These are phyloP conservation scores for Lactifluus pinguis DNA, from an alignment of 768 basidiomycete genomes.

Conservation along the genomic window DNA sequence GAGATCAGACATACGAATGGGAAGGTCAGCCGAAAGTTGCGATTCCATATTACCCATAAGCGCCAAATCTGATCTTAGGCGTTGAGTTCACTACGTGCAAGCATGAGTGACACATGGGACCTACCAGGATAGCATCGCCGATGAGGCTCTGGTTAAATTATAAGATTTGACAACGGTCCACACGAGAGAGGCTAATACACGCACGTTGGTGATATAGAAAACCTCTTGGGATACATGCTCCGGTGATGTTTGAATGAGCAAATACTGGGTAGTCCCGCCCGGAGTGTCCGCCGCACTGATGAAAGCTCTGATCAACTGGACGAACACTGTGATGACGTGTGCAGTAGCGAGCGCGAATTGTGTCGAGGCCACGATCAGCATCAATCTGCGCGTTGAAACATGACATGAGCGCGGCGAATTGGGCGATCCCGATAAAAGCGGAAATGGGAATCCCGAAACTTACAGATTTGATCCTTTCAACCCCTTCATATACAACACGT, in stretches of 20 bases:
- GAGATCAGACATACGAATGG: conserved; percentile 7
- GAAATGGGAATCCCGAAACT: neutral
- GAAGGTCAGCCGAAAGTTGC: neutral
- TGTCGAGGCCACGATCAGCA: neutral
- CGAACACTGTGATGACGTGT: conserved; percentile 3
- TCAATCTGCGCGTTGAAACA: neutral
- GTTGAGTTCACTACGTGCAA: neutral
- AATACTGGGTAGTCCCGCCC: neutral
- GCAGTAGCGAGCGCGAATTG: conserved; percentile 12
- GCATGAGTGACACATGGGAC: neutral
- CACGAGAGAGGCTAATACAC: neutral
- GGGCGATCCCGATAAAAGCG: neutral
- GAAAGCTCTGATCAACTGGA: conserved; percentile 4
- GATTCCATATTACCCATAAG: conserved; percentile 12
- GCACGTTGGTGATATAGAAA: conserved; percentile 10
- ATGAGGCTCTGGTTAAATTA: conserved; percentile 1
- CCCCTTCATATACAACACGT: neutral
- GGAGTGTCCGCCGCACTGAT: neutral
- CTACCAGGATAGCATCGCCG: conserved; percentile 12
- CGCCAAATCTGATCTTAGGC: conserved; percentile 10
- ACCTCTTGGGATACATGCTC: conserved; percentile 1
- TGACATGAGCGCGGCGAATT: neutral
- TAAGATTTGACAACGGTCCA: too few relatives aligned
- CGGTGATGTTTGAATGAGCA: neutral
- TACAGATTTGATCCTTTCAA: neutral